These are phyloP conservation scores for Colletotrichum eleusines DNA, from an alignment of 2,329 filamentous ascomycete genomes.

Conservation along the genomic window DNA sequence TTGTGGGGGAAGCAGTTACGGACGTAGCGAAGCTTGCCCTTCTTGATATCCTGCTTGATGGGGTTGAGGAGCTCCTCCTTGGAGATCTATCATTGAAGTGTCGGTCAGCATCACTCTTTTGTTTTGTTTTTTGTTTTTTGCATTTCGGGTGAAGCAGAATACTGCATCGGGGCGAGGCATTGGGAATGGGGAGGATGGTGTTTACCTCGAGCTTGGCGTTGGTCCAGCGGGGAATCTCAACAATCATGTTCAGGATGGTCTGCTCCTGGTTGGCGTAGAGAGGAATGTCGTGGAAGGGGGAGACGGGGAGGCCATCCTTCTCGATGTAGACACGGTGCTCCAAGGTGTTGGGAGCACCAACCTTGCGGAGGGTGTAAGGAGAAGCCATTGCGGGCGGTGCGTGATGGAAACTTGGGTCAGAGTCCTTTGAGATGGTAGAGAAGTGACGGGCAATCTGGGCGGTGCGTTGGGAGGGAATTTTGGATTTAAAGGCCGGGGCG, in stretches of 20 bases:
- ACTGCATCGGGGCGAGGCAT: constrained; percentile 14
- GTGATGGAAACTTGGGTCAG: constrained; percentile 42
- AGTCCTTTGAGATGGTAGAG: constrained; percentile 52
- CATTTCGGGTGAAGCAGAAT: constrained; percentile 4
- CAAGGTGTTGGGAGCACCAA: constrained; percentile 90
- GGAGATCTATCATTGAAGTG: constrained; percentile 77
- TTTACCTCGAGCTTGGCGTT: constrained; percentile 99
- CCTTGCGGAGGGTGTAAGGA: constrained; percentile 84
- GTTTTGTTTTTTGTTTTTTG: neutral
- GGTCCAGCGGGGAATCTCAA: constrained; percentile 99
- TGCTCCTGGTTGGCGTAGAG: constrained; percentile 97
- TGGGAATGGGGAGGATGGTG: constrained; percentile 44
- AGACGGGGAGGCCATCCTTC: constrained; percentile 94
- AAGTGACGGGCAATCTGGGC: constrained; percentile 69
- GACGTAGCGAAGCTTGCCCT: constrained; percentile 99
- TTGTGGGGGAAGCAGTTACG: constrained; percentile 99
- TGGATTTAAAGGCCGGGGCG: constrained; percentile 46
- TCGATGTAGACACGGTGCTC: constrained; percentile 98
- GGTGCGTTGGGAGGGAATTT: constrained; percentile 64
- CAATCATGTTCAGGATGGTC: constrained; percentile 98
- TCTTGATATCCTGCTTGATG: constrained; percentile 99
- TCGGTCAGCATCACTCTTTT: constrained; percentile 41
- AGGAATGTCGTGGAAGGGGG: constrained; percentile 98
- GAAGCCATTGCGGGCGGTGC: constrained; percentile 66
- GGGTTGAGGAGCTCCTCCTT: constrained; percentile 99